Evolutionary conservation across 2,329 filamentous ascomycete species (phyloP).

Genomic region (Nannizziopsis barbatae): DNA sequence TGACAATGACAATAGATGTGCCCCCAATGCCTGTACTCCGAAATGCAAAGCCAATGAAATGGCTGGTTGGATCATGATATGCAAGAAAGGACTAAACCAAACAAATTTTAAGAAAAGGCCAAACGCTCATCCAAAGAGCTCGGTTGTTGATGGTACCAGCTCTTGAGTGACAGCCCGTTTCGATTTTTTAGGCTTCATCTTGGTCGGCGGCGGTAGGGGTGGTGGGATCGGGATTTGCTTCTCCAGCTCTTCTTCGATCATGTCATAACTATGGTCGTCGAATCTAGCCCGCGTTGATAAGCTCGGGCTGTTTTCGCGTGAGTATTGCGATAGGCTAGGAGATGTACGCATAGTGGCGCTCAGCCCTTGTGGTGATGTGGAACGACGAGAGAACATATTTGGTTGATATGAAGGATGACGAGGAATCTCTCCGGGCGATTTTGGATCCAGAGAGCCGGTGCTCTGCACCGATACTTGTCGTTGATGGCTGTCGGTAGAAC

Average conservation of each 20-base stretch:
- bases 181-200: constrained; percentile 6
- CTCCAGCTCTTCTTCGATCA: background rate
- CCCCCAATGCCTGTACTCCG: background rate
- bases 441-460: constrained; percentile 9
- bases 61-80: background rate
- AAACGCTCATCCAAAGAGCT: constrained; percentile 11
- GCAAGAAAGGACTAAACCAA: background rate
- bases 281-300: constrained; percentile 1
- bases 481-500: constrained; percentile 1
- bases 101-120: background rate
- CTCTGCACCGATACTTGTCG: constrained; percentile 4
- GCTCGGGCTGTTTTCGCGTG: background rate
- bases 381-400: background rate
- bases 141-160: constrained; percentile 13
- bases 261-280: background rate
- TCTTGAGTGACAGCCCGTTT: constrained; percentile 12
- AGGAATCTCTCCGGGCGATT: constrained; percentile 10
- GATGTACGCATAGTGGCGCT: background rate
- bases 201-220: background rate
- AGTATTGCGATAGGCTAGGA: background rate
- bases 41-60: background rate
- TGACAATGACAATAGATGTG: too few relatives aligned
- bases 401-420: constrained; percentile 15
- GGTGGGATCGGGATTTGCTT: background rate
- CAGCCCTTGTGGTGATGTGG: background rate